A percentile compares a stretch with the other conserved stretches of the same genome.
Evolutionary conservation across 176 grass and related monocot species (phyloP).

Genomic region (Cenchrus purpureus): DNA sequence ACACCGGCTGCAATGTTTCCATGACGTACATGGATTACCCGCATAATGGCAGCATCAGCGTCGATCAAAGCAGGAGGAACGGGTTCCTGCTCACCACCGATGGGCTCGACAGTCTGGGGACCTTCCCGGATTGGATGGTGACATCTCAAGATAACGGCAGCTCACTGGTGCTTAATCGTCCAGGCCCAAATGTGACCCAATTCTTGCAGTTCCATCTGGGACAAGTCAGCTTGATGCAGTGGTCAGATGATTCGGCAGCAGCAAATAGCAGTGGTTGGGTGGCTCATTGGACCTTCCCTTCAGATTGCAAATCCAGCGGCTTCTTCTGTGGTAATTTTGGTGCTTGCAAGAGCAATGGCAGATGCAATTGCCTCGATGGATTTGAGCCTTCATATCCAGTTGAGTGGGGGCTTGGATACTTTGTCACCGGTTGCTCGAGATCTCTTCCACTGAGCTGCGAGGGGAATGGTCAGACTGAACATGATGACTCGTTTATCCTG

Average conservation of each 20-base stretch:
- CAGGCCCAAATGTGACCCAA: conserved; percentile 7
- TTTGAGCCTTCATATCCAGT: conserved; percentile 34
- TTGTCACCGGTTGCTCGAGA: conserved; percentile 49
- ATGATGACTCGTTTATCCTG: conserved; percentile 22
- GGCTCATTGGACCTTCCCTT: conserved; percentile 44
- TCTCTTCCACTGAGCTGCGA: conserved; percentile 51
- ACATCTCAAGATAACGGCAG: conserved; percentile 20
- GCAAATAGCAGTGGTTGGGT: conserved; percentile 39
- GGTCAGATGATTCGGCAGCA: conserved; percentile 12
- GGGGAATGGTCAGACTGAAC: conserved; percentile 22
- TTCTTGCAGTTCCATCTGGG: conserved; percentile 49
- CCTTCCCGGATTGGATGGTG: conserved; percentile 61
- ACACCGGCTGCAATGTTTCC: conserved; percentile 47
- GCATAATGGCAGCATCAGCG: conserved; percentile 46
- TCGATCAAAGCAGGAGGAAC: conserved; percentile 35
- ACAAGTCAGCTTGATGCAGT: conserved; percentile 38
- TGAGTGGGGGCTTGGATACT: conserved; percentile 36
- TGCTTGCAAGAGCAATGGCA: conserved; percentile 12
- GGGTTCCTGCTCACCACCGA: conserved; percentile 54
- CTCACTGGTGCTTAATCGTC: conserved; percentile 33
- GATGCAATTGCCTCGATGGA: conserved; percentile 42
- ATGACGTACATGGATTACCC: neutral
- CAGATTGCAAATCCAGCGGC: conserved; percentile 44
- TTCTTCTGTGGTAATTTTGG: conserved; percentile 59
- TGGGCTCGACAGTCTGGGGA: neutral